A percentile compares a stretch with the other conserved stretches of the same genome.
Evolutionary conservation across 495 filamentous ascomycete species (phyloP).

Genomic region (Aspergillus haitiensis): DNA sequence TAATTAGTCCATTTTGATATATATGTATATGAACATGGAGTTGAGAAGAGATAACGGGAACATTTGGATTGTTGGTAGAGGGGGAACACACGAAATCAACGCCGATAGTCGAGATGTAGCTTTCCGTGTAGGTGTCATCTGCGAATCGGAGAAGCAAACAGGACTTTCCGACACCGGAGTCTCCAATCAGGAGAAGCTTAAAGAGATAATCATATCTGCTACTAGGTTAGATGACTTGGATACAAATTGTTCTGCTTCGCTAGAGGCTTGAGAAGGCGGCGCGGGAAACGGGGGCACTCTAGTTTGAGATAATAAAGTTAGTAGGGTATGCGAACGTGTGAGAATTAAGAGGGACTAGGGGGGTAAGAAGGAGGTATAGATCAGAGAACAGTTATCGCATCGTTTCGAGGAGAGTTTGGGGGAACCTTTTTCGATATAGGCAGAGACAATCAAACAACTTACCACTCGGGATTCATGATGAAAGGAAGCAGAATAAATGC

Average conservation of each 20-base stretch:
- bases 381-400: neutral
- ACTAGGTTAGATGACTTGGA: slow-evolving; percentile 30
- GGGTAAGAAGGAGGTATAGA: neutral
- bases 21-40: neutral
- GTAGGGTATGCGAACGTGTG: neutral
- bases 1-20: neutral
- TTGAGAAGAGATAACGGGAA: slow-evolving; percentile 12
- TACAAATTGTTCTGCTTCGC: neutral
- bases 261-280: slow-evolving; percentile 11
- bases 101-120: slow-evolving; percentile 99
- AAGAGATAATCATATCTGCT: slow-evolving; percentile 99
- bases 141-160: slow-evolving; percentile 96
- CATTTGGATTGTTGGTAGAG: slow-evolving; percentile 2
- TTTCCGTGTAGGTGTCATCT: slow-evolving; percentile 99
- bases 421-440: slow-evolving; percentile 13
- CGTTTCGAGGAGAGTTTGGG: slow-evolving; percentile 7
- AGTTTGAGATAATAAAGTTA: slow-evolving; percentile 6
- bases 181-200: slow-evolving; percentile 99
- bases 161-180: slow-evolving; percentile 99
- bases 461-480: slow-evolving; percentile 97
- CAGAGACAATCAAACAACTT: slow-evolving; percentile 45
- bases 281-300: slow-evolving; percentile 25
- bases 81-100: slow-evolving; percentile 86
- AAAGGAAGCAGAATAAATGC: slow-evolving; percentile 7
- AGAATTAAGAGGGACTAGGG: neutral